These are phyloP conservation scores for Phytopythium oedochilum DNA, from an alignment of 352 stramenopile genomes.

Conservation along the genomic window DNA sequence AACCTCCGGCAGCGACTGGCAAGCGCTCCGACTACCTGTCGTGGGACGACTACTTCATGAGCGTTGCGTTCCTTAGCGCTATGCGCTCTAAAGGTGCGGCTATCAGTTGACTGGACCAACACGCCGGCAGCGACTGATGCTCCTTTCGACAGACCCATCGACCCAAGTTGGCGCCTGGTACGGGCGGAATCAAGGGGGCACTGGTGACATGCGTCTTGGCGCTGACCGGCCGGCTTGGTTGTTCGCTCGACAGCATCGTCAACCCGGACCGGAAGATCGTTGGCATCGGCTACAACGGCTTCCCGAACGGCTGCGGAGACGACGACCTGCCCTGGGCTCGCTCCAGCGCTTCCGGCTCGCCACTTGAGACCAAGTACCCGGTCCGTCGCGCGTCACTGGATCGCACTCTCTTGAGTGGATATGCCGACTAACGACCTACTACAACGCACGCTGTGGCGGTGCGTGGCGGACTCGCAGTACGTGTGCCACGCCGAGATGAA, in stretches of 20 bases:
- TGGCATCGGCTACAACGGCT: conserved; percentile 99
- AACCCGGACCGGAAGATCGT: conserved; percentile 95
- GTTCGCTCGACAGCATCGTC: conserved; percentile 78
- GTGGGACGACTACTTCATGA: conserved; percentile 99
- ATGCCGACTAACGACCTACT: neutral
- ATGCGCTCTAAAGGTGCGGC: conserved; percentile 97
- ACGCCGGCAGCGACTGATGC: no score
- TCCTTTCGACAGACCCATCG: conserved; percentile 91
- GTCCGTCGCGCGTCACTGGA: conserved; percentile 16
- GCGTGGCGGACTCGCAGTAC: conserved; percentile 58
- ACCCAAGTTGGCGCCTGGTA: conserved; percentile 97
- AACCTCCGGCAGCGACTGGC: no score
- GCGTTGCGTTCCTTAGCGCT: conserved; percentile 97
- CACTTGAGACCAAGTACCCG: conserved; percentile 95
- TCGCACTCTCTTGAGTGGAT: neutral
- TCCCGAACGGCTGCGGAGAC: conserved; percentile 94
- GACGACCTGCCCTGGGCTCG: conserved; percentile 94
- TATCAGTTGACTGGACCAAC: no score
- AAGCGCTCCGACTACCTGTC: conserved; percentile 92
- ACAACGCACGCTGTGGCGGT: neutral
- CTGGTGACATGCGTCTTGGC: no score
- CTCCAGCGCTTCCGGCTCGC: conserved; percentile 46
- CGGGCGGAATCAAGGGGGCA: no score
- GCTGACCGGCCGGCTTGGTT: neutral
- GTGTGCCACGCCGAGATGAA: conserved; percentile 99